A percentile compares a stretch with the other conserved stretches of the same genome.
These are phyloP conservation scores for Helenozyma baotianmanensis DNA, from an alignment of 805 yeast species.

Conservation along the genomic window DNA sequence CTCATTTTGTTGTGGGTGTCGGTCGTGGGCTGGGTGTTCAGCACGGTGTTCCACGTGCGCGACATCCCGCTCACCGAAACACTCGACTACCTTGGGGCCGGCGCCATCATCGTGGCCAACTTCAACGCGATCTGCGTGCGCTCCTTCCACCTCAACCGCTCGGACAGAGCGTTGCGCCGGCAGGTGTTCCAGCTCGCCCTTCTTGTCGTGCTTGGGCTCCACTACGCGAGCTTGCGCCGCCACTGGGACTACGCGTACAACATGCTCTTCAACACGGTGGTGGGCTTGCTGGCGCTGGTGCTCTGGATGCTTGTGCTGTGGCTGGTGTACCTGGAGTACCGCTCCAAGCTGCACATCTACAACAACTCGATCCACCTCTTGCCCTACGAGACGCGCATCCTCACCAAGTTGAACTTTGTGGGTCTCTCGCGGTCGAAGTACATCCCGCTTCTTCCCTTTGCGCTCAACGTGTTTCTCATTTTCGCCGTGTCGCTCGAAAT, in stretches of 20 bases:
- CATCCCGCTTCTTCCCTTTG: slow-evolving; percentile 34
- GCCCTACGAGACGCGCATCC: slow-evolving; percentile 35
- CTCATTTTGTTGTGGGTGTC: slow-evolving; percentile 23
- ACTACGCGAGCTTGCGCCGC: slow-evolving; percentile 22
- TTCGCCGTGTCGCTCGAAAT: slow-evolving; percentile 31
- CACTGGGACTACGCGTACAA: slow-evolving; percentile 41
- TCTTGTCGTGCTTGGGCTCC: slow-evolving; percentile 19
- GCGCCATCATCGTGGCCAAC: slow-evolving; percentile 31
- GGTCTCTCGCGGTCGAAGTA: slow-evolving; percentile 21
- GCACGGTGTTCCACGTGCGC: slow-evolving; percentile 35
- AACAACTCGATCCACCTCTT: slow-evolving; percentile 34
- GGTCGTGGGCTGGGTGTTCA: slow-evolving; percentile 34
- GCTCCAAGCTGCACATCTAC: slow-evolving; percentile 15
- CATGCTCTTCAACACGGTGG: slow-evolving; percentile 24
- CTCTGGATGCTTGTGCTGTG: slow-evolving; percentile 35
- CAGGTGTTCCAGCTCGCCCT: slow-evolving; percentile 17
- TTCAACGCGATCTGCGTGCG: slow-evolving; percentile 32
- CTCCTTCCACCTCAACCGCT: slow-evolving; percentile 23
- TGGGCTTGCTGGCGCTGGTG: slow-evolving; percentile 26
- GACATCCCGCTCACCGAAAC: slow-evolving; percentile 36
- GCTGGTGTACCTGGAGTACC: slow-evolving; percentile 14
- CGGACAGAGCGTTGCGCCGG: slow-evolving; percentile 7
- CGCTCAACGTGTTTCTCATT: slow-evolving; percentile 29
- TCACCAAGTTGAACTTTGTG: slow-evolving; percentile 27
- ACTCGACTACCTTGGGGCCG: slow-evolving; percentile 40